A percentile compares a stretch with the other conserved stretches of the same genome.
Conservation (phyloP, 331 rosid species). For the Quercus lobata region DNA sequence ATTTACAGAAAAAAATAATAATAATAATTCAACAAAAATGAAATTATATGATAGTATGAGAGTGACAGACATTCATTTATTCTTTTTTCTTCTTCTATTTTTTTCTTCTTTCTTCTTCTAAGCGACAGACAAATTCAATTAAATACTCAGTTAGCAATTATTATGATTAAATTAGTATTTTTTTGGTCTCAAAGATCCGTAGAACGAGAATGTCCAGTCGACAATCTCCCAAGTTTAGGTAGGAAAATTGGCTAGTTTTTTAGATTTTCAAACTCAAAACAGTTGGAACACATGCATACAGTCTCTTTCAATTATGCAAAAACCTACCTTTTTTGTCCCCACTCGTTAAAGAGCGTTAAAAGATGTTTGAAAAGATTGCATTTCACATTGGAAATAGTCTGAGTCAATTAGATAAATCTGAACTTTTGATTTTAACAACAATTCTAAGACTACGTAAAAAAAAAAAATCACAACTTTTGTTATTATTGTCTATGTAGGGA, state of each 20-base stretch:
- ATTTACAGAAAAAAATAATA: no score
- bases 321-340: constrained; percentile 15
- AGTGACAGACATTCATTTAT: no score
- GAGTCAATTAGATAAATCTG: constrained; percentile 14
- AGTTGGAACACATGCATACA: constrained; percentile 6
- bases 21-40: no score
- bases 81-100: no score
- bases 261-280: background rate
- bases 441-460: no score
- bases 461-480: no score
- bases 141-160: no score
- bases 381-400: background rate
- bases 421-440: background rate
- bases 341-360: background rate
- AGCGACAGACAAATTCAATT: no score
- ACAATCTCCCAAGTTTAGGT: constrained; percentile 34
- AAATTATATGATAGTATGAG: no score
- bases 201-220: background rate
- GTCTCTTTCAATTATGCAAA: background rate
- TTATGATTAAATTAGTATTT: no score
- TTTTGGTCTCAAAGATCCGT: constrained; percentile 4
- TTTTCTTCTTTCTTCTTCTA: no score
- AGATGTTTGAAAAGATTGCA: background rate
- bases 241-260: background rate
- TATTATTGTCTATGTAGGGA: no score